Evolutionary conservation across 495 filamentous ascomycete genomes (phyloP), one percentile per base, ranked within the genome.

Genomic region (Daldinia childiae): DNA sequence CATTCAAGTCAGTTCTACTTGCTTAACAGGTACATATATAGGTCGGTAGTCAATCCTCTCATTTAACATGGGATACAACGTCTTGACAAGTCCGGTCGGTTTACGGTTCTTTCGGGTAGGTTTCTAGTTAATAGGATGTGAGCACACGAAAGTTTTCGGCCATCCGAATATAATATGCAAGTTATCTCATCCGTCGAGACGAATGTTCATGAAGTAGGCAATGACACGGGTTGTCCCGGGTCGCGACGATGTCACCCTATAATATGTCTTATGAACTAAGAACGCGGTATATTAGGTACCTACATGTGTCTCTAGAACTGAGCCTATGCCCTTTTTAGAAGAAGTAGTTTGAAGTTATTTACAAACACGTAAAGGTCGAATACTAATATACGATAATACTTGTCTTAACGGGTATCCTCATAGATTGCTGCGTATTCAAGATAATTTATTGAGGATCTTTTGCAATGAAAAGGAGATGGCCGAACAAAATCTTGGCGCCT

Each of bases 171-270:
- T 60, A 19, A n/a, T 43, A 70, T 70, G 62, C 55, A 45, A 70
- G 55, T 65, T 58, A 65, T 69, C 32, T 34, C 61, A 59, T 59
- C 67, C 51, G 29, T 62, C 34, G 58, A 62, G 57, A 55, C 60
- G 61, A 24, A 61, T 36, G 38, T 43, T 61, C 48, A 67, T 38
- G 32, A 36, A 3, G 32, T 36, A 36, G 32, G 30, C 57, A 58
- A 70, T 32, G 17, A 50, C 2, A 45, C 36, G 63, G 45, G 54
- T 32, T 59, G 34, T 55, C 61, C 64, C 48, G 48, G 48, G 54
- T 58, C 45, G 30, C 54, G 41, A 63, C 69, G 64, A 72, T 72
- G 63, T 57, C 26, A 66, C 62, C 57, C 55, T 63, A 17, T 57
- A 27, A 43, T 60, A 58, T 38, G 30, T 38, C 12, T 34, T 34